phyloP scores from a whole-genome alignment of 768 basidiomycete genomes.

The Collybia nuda region DNA sequence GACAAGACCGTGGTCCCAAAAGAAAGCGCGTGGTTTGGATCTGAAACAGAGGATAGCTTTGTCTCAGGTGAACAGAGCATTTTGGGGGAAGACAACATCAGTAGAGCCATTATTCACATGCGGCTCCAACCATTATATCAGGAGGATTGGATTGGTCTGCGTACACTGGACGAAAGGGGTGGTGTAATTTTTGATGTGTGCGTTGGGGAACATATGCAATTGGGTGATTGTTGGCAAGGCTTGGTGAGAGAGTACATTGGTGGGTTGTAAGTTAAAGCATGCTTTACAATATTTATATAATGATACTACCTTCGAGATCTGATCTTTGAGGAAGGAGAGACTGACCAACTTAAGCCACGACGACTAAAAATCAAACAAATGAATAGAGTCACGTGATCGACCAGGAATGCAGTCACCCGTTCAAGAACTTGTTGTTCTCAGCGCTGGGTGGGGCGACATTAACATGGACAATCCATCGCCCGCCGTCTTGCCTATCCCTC shows the following conservation, averaged over 20 bases:
- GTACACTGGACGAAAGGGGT: conserved; percentile 65
- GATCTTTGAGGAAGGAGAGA: too few species aligned
- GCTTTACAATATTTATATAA: too few species aligned
- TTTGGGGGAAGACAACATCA: not conserved
- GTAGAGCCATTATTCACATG: conserved; percentile 61
- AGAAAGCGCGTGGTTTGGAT: conserved; percentile 86
- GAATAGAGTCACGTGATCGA: not conserved
- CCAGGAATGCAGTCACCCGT: not conserved
- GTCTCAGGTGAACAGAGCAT: conserved; percentile 6
- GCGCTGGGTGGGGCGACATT: not conserved
- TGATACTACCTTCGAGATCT: too few species aligned
- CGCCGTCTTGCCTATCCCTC: conserved; percentile 24
- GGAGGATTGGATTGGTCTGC: conserved; percentile 83
- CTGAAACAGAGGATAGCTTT: conserved; percentile 49
- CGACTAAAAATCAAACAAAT: too few species aligned
- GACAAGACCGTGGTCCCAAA: conserved; percentile 83
- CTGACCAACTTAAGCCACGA: too few species aligned
- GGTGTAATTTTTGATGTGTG: conserved; percentile 61
- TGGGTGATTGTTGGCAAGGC: conserved; percentile 61
- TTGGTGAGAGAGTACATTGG: conserved; percentile 47
- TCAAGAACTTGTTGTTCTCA: not conserved
- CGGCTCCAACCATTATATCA: conserved; percentile 66
- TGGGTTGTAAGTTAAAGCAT: not conserved
- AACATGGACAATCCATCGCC: conserved; percentile 26
- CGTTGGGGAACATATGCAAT: conserved; percentile 75